Conservation (phyloP, 1,284 basidiomycete species). For the Ceratobasidium theobromae region DNA sequence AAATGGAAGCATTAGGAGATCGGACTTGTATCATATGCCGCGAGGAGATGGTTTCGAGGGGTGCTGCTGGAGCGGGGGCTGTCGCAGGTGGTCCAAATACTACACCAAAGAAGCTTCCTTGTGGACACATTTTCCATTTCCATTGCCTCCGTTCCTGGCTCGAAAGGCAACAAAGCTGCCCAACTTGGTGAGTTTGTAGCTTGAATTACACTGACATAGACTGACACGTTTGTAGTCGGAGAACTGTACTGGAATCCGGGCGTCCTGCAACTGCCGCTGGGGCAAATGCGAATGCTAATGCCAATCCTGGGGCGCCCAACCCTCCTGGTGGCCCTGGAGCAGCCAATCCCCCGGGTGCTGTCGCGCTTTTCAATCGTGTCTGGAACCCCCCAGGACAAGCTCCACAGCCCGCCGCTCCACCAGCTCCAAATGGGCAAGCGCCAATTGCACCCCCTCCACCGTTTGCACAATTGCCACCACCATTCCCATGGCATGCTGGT, state of each 20-base stretch:
- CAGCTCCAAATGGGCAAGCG: slow-evolving; percentile 26
- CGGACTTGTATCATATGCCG: slow-evolving; percentile 97
- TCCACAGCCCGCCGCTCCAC: slow-evolving; percentile 23
- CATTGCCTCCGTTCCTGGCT: slow-evolving; percentile 97
- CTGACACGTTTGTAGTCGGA: slow-evolving; percentile 57
- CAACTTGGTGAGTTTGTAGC: slow-evolving; percentile 68
- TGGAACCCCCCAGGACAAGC: slow-evolving; percentile 5
- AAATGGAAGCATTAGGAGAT: slow-evolving; percentile 79
- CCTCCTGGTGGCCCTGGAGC: slow-evolving; percentile 42
- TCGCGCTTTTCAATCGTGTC: slow-evolving; percentile 12
- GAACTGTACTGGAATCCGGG: slow-evolving; percentile 71
- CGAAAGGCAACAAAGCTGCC: slow-evolving; percentile 81
- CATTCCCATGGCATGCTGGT: slow-evolving; percentile 19
- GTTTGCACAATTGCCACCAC: slow-evolving; percentile 36
- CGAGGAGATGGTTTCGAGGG: slow-evolving; percentile 81
- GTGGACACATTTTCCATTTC: slow-evolving; percentile 98
- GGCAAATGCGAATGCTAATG: slow-evolving; percentile 44
- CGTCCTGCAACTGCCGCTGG: slow-evolving; percentile 41
- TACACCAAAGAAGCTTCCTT: slow-evolving; percentile 93
- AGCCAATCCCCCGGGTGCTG: slow-evolving; percentile 16
- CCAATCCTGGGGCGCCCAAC: slow-evolving; percentile 40
- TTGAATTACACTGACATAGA: slow-evolving; percentile 14
- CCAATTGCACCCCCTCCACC: slow-evolving; percentile 34
- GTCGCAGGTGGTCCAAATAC: slow-evolving; percentile 78
- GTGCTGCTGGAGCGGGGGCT: slow-evolving; percentile 5